Conservation (phyloP, 306 rosid species). For the Cucurbita pepo region DNA sequence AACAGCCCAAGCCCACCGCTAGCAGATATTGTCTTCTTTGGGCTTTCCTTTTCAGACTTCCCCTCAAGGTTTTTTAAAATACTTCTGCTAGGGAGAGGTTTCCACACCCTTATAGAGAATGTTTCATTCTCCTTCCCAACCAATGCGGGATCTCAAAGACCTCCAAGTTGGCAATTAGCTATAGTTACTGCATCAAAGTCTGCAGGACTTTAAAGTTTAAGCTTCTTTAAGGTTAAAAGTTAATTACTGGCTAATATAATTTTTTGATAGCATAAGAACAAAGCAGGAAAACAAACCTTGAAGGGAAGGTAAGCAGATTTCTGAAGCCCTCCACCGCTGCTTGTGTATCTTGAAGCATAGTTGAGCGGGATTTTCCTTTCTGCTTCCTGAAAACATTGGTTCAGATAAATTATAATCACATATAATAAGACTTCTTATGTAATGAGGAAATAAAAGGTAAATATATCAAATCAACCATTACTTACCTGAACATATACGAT, state of each 20-base stretch:
- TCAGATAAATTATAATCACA: conserved; percentile 15
- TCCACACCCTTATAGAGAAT: too few species aligned
- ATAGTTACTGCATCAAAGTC: background rate
- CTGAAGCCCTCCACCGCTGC: conserved; percentile 63
- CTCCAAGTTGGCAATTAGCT: background rate
- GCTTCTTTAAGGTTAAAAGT: background rate
- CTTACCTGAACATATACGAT: conserved; percentile 95
- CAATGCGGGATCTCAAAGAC: background rate
- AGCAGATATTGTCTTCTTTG: too few species aligned
- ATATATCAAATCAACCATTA: conserved; percentile 17
- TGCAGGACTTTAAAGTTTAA: background rate
- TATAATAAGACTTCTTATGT: conserved; percentile 3
- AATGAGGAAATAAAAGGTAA: conserved; percentile 1
- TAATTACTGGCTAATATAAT: background rate
- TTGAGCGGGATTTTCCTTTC: conserved; percentile 93
- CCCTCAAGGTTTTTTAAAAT: too few species aligned
- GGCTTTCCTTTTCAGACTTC: too few species aligned
- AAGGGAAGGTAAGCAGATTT: conserved; percentile 88
- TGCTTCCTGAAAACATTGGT: conserved; percentile 71
- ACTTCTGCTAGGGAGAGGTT: too few species aligned
- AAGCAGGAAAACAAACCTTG: conserved; percentile 39
- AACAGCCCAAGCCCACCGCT: too few species aligned
- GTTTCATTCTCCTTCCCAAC: too few species aligned
- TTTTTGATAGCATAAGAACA: background rate
- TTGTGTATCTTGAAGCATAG: conserved; percentile 79